Evolutionary conservation across 495 filamentous ascomycete species (phyloP), one percentile per base, ranked within the genome.

Genomic region (Lentithecium fluviatile): DNA sequence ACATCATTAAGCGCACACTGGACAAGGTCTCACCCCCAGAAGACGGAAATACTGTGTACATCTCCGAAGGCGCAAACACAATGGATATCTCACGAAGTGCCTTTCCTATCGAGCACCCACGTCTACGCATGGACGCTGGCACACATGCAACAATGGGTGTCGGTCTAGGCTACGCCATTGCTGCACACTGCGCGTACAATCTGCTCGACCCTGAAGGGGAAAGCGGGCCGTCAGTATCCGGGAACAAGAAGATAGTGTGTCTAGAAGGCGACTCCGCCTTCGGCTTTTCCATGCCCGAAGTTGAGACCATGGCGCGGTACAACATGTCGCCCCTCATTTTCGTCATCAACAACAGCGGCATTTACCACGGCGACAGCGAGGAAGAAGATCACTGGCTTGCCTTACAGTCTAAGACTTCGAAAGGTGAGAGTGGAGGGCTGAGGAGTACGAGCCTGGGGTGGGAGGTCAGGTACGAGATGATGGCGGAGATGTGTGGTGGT

Each of bases 91-190:
- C 79, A 5, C 80, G 84, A n/a, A 78, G 77, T 25, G 77, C 80
- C 58, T 85, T 87, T 70, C 74, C 77, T 0, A 73, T 86, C 15
- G 71, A 80, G 15, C 73, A 82, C 47, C 84, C 84, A 4, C 79
- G 84, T 26, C 77, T 81, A 4, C 79, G 83, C 2, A 79, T 86
- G 32, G 83, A 86, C 58, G 83, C 84, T 10, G 84, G 84, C 8
- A 86, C 83, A 0, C 79, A 85, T 61, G 84, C 84, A 0, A 86
- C 84, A 1, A 87, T 87, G 84, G 84, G 84, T 13, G 80, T 86
- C 0, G 84, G 84, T 0, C 72, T 86, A 38, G 84, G 83, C 3
- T 86, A 86, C 56, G 80, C 83, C 8, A 80, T 86, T 45, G 84
- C 83, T 0, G 83, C 84, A 0, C 77, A 83, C 52, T 78, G 76